phyloP scores from a whole-genome alignment of 495 filamentous ascomycete genomes.

The Penicillium fimorum region DNA sequence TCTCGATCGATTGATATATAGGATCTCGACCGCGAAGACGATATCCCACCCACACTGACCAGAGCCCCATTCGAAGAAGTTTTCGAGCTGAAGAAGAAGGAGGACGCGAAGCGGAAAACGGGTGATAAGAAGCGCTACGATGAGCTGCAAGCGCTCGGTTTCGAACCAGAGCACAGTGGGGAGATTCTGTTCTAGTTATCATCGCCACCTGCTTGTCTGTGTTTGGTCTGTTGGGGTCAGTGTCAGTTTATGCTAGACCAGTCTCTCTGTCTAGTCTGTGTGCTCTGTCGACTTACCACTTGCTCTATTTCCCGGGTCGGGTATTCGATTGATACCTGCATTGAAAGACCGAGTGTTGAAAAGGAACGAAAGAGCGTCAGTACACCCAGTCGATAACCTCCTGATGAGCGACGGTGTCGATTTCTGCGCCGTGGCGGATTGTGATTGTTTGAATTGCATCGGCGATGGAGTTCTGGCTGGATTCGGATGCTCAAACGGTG shows the following conservation, averaged over 20 bases:
- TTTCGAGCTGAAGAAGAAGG: slow-evolving; percentile 67
- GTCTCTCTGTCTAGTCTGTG: not conserved
- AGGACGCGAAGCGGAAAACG: slow-evolving; percentile 62
- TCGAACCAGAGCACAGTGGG: slow-evolving; percentile 81
- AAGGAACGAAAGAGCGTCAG: not conserved
- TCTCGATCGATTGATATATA: slow-evolving; percentile 20
- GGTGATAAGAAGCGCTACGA: slow-evolving; percentile 67
- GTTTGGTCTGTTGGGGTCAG: not conserved
- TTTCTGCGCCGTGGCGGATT: not conserved
- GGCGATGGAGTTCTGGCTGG: slow-evolving; percentile 3
- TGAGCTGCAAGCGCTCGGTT: slow-evolving; percentile 72
- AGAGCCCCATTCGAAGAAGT: slow-evolving; percentile 68
- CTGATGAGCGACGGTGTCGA: not conserved
- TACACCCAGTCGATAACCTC: not conserved
- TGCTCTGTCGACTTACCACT: not conserved
- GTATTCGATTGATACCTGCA: not conserved
- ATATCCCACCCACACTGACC: slow-evolving; percentile 68
- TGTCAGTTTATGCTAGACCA: not conserved
- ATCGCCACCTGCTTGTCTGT: slow-evolving; percentile 5
- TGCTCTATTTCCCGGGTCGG: not conserved
- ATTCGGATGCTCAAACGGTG: not conserved
- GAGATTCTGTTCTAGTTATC: slow-evolving; percentile 63
- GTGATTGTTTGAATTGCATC: not conserved
- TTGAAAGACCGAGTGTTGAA: not conserved
- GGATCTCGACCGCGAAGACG: slow-evolving; percentile 93